Conservation (phyloP, 352 stramenopile species). For the Phytophthora litchii region DNA sequence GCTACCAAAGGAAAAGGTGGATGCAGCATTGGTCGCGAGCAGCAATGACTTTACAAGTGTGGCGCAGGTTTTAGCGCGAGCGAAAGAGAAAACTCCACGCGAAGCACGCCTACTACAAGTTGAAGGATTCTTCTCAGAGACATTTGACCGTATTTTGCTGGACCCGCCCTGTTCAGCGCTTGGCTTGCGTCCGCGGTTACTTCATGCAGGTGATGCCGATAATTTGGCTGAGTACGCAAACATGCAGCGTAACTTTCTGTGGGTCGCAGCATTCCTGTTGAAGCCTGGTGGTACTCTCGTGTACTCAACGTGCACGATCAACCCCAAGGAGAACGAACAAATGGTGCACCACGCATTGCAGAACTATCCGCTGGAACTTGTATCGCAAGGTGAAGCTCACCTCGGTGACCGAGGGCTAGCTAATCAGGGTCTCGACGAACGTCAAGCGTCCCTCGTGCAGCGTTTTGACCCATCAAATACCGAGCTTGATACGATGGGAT, state of each 20-base stretch:
- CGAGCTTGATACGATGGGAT: slow-evolving; percentile 91
- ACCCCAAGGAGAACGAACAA: slow-evolving; percentile 92
- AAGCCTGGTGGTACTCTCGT: slow-evolving; percentile 92
- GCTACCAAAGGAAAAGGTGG: slow-evolving; percentile 48
- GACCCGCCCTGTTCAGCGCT: slow-evolving; percentile 94
- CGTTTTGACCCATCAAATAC: slow-evolving; percentile 89
- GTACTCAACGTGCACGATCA: slow-evolving; percentile 96
- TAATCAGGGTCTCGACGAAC: slow-evolving; percentile 75
- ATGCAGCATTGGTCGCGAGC: slow-evolving; percentile 3
- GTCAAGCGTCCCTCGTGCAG: slow-evolving; percentile 79
- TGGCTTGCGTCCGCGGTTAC: slow-evolving; percentile 91
- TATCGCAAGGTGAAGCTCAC: slow-evolving; percentile 55
- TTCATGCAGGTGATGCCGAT: slow-evolving; percentile 73
- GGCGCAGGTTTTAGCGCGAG: slow-evolving; percentile 62
- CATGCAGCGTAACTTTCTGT: slow-evolving; percentile 90
- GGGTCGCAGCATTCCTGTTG: slow-evolving; percentile 88
- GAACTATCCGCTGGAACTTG: slow-evolving; percentile 85
- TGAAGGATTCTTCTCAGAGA: slow-evolving; percentile 90
- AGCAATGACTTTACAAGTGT: slow-evolving; percentile 46
- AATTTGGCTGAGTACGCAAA: slow-evolving; percentile 82
- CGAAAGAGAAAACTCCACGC: slow-evolving; percentile 42
- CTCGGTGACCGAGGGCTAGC: slow-evolving; percentile 71
- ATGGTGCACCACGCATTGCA: slow-evolving; percentile 92
- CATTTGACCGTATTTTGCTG: slow-evolving; percentile 94
- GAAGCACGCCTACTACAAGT: slow-evolving; percentile 81